Conservation (phyloP, 1,284 basidiomycete genomes). For the Rhodotorula sp. region DNA sequence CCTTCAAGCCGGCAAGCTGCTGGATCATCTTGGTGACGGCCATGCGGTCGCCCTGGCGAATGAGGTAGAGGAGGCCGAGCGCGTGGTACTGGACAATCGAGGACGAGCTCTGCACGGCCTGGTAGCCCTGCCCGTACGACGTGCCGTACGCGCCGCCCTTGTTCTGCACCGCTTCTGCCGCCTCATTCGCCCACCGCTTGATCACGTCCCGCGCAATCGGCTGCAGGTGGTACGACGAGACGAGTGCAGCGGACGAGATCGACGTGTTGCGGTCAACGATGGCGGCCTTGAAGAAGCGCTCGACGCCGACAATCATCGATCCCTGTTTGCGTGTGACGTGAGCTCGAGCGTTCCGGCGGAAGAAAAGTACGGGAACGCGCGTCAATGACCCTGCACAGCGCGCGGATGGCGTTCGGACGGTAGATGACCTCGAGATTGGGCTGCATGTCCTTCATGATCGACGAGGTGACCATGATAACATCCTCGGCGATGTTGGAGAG, state of each 20-base stretch:
- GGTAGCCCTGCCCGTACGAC: conserved; percentile 57
- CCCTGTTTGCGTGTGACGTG: conserved; percentile 62
- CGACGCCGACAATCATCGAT: conserved; percentile 96
- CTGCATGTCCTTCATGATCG: conserved; percentile 99
- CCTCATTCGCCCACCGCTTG: conserved; percentile 98
- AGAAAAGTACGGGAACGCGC: conserved; percentile 58
- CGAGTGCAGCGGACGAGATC: conserved; percentile 92
- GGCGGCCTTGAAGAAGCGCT: conserved; percentile 98
- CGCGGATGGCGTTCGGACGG: conserved; percentile 94
- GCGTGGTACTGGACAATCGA: conserved; percentile 98
- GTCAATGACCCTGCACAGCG: conserved; percentile 94
- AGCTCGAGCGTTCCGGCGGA: accelerated
- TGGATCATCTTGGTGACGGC: conserved; percentile 99
- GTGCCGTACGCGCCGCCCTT: conserved; percentile 66
- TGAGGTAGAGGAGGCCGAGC: conserved; percentile 88
- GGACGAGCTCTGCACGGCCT: conserved; percentile 80
- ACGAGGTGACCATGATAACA: conserved; percentile 99
- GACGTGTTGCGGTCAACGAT: conserved; percentile 97
- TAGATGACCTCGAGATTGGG: conserved; percentile 99
- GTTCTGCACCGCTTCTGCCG: conserved; percentile 90
- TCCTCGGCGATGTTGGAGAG: conserved; percentile 94
- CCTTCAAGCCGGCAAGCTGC: conserved; percentile 71
- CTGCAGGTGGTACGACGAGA: conserved; percentile 95
- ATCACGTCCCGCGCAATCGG: conserved; percentile 91
- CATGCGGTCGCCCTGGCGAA: conserved; percentile 97